Conservation (phyloP, 2,329 filamentous ascomycete species). For the Helotiales sp. region DNA sequence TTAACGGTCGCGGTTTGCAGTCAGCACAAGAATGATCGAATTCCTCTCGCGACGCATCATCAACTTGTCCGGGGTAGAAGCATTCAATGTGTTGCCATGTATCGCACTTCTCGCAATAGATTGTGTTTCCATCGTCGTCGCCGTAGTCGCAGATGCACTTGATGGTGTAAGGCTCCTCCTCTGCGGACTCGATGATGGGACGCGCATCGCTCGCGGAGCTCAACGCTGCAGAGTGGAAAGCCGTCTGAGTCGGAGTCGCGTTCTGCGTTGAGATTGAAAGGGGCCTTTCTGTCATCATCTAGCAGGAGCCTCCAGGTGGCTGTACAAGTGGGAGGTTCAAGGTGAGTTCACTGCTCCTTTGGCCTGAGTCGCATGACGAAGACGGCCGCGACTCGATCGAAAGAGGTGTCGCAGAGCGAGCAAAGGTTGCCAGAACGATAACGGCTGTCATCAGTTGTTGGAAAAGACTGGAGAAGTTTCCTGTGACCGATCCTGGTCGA, state of each 20-base stretch:
- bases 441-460: conserved; percentile 40
- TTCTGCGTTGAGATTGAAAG: conserved; percentile 44
- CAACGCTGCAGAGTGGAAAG: conserved; percentile 32
- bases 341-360: conserved; percentile 44
- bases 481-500: conserved; percentile 20
- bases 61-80: conserved; percentile 80
- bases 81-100: conserved; percentile 99
- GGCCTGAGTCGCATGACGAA: conserved; percentile 47
- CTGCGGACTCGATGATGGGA: conserved; percentile 53
- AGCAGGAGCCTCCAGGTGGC: conserved; percentile 44
- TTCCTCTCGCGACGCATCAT: conserved; percentile 71
- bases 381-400: conserved; percentile 43
- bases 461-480: conserved; percentile 17
- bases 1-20: conserved; percentile 78
- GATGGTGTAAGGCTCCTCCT: conserved; percentile 89
- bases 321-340: conserved; percentile 40
- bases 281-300: conserved; percentile 48
- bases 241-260: conserved; percentile 41
- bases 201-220: conserved; percentile 38
- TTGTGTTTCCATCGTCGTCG: conserved; percentile 97
- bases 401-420: conserved; percentile 39
- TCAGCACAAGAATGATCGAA: conserved; percentile 87
- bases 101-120: conserved; percentile 93
- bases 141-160: conserved; percentile 95
- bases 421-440: conserved; percentile 27